A percentile compares a stretch with the other conserved stretches of the same genome.
These are phyloP conservation scores for Blastocystis sp. DNA, from an alignment of 352 stramenopile genomes.

Conservation along the genomic window DNA sequence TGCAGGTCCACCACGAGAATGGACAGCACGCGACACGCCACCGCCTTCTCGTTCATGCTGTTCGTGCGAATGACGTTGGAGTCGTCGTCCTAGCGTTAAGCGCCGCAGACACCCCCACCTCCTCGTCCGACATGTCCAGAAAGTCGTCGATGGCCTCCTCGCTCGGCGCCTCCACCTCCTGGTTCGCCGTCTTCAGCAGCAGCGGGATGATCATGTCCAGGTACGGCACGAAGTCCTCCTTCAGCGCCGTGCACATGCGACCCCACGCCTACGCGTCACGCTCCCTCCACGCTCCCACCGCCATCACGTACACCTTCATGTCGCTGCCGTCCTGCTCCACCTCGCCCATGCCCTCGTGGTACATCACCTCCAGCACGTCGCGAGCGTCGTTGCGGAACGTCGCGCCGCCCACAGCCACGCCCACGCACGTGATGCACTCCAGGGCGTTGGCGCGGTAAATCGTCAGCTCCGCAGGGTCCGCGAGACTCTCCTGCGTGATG, in stretches of 20 bases:
- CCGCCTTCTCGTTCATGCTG: constrained; percentile 55
- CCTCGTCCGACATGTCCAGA: constrained; percentile 31
- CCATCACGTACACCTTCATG: constrained; percentile 73
- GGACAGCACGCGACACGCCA: constrained; percentile 26
- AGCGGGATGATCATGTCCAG: constrained; percentile 56
- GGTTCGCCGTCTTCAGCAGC: constrained; percentile 51
- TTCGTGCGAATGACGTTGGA: constrained; percentile 53
- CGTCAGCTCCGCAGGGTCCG: constrained; percentile 12
- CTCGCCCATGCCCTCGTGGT: constrained; percentile 68
- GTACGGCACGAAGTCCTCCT: constrained; percentile 71
- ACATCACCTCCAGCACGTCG: constrained; percentile 72
- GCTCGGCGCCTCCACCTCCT: constrained; percentile 21
- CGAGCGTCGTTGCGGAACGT: constrained; percentile 55
- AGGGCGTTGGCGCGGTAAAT: constrained; percentile 62
- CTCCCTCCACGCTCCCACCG: neutral
- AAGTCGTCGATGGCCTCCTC: constrained; percentile 33
- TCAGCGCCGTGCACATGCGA: constrained; percentile 67
- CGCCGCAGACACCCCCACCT: constrained; percentile 3
- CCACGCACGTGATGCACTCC: constrained; percentile 72
- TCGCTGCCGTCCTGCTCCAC: constrained; percentile 55
- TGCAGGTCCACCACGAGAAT: constrained; percentile 53
- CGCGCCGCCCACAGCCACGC: constrained; percentile 20
- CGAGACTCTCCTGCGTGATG: neutral
- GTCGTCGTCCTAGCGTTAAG: constrained; percentile 55
- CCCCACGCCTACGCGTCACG: constrained; percentile 57